Base-by-base conservation (phyloP, 768 basidiomycete genomes). In the Asterophora parasitica region DNA sequence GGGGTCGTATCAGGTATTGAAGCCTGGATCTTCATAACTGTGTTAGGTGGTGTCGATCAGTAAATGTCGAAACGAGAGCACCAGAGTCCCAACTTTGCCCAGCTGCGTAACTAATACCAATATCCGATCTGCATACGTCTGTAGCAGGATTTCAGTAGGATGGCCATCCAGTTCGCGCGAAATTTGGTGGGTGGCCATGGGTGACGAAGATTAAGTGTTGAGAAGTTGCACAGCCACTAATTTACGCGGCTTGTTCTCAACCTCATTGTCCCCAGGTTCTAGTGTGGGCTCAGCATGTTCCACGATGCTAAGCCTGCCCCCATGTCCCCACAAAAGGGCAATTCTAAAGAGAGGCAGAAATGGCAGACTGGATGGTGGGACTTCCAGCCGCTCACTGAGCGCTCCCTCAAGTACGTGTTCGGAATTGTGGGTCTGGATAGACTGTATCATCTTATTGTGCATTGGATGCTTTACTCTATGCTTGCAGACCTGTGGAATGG, bases 21-120 rank as follows among this genome's bases (percentile, higher is more conserved):
- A 31, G 79, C 87, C 75, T 94, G 89, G 42, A 92, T 87, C 91
- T 94, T 58, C 30, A 52, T 40, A 31, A 30, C 39, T 23, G 36
- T 31, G 27, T 23, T 46, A 27, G 17, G 33, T n/a, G 26, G 32
- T 40, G 44, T 53, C 19, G 27, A 43, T 47, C 49, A 13, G 44
- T 47, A n/a, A 30, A 15, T 11, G 35, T 34, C 48, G 34, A 28
- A 44, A 23, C 12, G 35, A 37, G 57, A 68, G 64, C 61, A 95
- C 92, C 69, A 98, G 62, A 60, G 76, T 82, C 47, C 94, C 94
- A 10, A 95, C 85, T 78, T 92, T 94, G 32, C 89, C 88, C 51
- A 91, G 63, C 65, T 98, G 94, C 1, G 92, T 93, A 44, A 97
- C 75, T 17, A 96, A 72, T n/a, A 96, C 83, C 15, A 98, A 71